These are phyloP conservation scores for Vaccinium darrowii DNA, from an alignment of 148 eudicot genomes.

Conservation along the genomic window DNA sequence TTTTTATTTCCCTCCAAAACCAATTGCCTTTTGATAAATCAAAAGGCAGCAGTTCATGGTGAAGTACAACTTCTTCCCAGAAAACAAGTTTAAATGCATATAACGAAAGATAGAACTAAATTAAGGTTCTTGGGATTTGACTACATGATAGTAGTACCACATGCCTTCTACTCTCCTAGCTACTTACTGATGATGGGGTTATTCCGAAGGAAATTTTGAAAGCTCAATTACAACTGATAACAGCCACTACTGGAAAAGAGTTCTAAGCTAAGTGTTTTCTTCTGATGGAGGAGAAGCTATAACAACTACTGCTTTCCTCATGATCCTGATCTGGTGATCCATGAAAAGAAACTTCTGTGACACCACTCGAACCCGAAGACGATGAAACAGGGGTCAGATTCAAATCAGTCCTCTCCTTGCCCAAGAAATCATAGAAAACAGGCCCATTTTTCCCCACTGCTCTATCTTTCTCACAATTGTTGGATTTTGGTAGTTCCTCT, in stretches of 20 bases:
- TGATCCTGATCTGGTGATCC: constrained; percentile 39
- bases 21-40: constrained; percentile 15
- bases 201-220: constrained; percentile 2
- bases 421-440: constrained; percentile 73
- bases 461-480: neutral
- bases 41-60: constrained; percentile 3
- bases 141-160: neutral
- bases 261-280: constrained; percentile 28
- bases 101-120: neutral
- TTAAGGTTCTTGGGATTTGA: too few species aligned
- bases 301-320: constrained; percentile 66
- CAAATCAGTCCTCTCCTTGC: constrained; percentile 52
- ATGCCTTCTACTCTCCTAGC: neutral
- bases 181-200: neutral
- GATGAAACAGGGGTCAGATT: constrained; percentile 58
- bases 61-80: neutral
- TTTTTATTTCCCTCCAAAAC: constrained; percentile 14
- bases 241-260: neutral
- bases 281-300: constrained; percentile 43
- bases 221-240: constrained; percentile 6
- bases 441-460: constrained; percentile 19
- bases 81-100: neutral
- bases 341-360: constrained; percentile 49
- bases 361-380: constrained; percentile 75
- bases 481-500: constrained; percentile 12